These are phyloP conservation scores for Sporothrix phasma DNA, from an alignment of 2,329 filamentous ascomycete species.

Conservation along the genomic window DNA sequence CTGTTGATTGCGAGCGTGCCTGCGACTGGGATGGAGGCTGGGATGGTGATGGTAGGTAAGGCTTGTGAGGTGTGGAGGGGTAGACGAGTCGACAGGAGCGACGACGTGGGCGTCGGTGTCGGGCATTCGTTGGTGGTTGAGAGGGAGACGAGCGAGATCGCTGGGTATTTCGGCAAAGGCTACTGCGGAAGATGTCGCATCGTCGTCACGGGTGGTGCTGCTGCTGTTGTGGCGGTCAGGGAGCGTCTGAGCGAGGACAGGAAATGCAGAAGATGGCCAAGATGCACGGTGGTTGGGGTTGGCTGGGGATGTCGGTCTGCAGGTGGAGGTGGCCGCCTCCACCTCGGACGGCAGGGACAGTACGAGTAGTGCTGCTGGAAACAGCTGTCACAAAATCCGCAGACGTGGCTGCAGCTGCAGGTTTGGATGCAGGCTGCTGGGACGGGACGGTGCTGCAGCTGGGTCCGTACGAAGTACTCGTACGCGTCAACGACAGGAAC, in stretches of 20 bases:
- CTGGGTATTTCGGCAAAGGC: slow-evolving; percentile 34
- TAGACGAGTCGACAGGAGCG: slow-evolving; percentile 6
- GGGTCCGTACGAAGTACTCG: not conserved
- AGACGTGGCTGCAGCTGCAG: slow-evolving; percentile 6
- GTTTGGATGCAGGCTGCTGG: not conserved
- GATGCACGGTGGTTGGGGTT: slow-evolving; percentile 9
- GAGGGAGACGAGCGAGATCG: slow-evolving; percentile 31
- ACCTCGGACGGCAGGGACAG: not conserved
- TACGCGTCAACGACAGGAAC: slow-evolving; percentile 3
- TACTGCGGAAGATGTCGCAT: slow-evolving; percentile 21
- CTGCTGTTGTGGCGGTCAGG: slow-evolving; percentile 11
- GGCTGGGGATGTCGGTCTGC: slow-evolving; percentile 8
- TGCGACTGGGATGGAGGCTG: too few relatives aligned
- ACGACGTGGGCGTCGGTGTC: slow-evolving; percentile 12
- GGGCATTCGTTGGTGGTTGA: slow-evolving; percentile 14
- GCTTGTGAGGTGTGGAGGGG: slow-evolving; percentile 16
- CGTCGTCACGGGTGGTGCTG: slow-evolving; percentile 10
- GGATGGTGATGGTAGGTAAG: too few relatives aligned
- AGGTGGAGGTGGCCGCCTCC: slow-evolving; percentile 10
- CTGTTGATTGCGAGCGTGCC: not conserved
- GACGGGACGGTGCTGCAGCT: slow-evolving; percentile 6
- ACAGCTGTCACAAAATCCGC: slow-evolving; percentile 4
- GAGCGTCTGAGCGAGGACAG: slow-evolving; percentile 7
- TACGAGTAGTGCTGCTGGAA: not conserved
- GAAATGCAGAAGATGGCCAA: slow-evolving; percentile 4